A percentile compares a stretch with the other conserved stretches of the same genome.
These are phyloP conservation scores for Populus simonii DNA, from an alignment of 345 rosid genomes.

Conservation along the genomic window DNA sequence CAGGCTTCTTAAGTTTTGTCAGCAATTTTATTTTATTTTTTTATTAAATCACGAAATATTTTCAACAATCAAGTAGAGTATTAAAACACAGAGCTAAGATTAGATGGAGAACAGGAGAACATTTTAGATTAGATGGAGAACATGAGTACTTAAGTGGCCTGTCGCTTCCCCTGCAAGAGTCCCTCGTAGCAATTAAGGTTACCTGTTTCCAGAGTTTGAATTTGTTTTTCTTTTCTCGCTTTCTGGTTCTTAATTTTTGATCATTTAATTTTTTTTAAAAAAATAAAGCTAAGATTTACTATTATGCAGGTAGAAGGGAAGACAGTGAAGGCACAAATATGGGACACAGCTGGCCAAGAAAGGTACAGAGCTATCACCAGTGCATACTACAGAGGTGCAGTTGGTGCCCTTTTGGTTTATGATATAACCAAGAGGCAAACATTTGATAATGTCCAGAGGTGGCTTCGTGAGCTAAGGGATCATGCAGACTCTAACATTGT, in stretches of 20 bases:
- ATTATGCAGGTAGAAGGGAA: slow-evolving; percentile 57
- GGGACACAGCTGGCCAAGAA: slow-evolving; percentile 77
- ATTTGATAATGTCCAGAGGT: slow-evolving; percentile 56
- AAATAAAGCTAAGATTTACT: neutral
- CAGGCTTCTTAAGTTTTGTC: neutral
- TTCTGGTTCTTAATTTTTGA: neutral
- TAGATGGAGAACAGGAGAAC: neutral
- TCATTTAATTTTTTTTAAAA: neutral
- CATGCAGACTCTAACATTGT: slow-evolving; percentile 77
- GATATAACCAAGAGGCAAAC: slow-evolving; percentile 70
- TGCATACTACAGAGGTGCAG: slow-evolving; percentile 71
- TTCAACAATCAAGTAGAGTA: neutral
- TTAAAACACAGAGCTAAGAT: neutral
- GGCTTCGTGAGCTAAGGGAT: slow-evolving; percentile 64
- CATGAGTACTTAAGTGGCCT: neutral
- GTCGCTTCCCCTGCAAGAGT: neutral
- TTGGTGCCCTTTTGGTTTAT: slow-evolving; percentile 62
- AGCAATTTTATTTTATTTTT: neutral
- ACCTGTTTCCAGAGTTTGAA: neutral
- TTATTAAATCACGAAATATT: neutral
- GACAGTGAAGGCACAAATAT: slow-evolving; percentile 71
- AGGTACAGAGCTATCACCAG: slow-evolving; percentile 70
- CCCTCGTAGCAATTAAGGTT: neutral
- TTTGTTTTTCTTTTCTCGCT: neutral
- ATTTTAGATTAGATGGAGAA: neutral